phyloP scores from a whole-genome alignment of 2,329 filamentous ascomycete genomes.

The Monosporascus sp. region DNA sequence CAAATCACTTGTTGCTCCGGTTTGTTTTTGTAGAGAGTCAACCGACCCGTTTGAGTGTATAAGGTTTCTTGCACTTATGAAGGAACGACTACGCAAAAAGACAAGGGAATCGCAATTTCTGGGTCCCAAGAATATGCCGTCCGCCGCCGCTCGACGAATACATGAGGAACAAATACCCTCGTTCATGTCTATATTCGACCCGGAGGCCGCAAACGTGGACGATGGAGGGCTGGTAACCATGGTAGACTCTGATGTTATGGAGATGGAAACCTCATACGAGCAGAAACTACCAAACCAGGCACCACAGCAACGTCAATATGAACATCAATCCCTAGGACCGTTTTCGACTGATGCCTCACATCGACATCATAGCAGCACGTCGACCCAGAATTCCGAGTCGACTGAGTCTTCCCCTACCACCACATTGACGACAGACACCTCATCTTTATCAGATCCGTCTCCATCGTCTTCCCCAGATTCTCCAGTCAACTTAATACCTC shows the following conservation, averaged over 20 bases:
- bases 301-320: conserved; percentile 33
- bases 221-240: conserved; percentile 50
- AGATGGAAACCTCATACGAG: conserved; percentile 34
- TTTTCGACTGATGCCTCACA: conserved; percentile 49
- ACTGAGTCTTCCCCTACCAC: conserved; percentile 94
- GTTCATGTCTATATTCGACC: conserved; percentile 70
- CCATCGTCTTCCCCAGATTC: conserved; percentile 92
- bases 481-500: conserved; percentile 66
- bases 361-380: conserved; percentile 72
- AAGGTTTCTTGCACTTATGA: not conserved
- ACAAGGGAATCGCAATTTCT: not conserved
- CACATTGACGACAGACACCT: conserved; percentile 86
- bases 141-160: conserved; percentile 54
- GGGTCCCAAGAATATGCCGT: conserved; percentile 48
- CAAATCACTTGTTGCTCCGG: not conserved
- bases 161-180: conserved; percentile 69
- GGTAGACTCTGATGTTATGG: conserved; percentile 48
- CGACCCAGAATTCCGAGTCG: conserved; percentile 73
- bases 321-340: conserved; percentile 33
- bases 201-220: conserved; percentile 52
- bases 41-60: not conserved
- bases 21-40: not conserved
- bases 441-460: conserved; percentile 82
- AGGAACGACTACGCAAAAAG: not conserved
- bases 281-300: conserved; percentile 22